Evolutionary conservation across 169 alveolate species (phyloP).

Genomic region (Plasmodium reichenowi): DNA sequence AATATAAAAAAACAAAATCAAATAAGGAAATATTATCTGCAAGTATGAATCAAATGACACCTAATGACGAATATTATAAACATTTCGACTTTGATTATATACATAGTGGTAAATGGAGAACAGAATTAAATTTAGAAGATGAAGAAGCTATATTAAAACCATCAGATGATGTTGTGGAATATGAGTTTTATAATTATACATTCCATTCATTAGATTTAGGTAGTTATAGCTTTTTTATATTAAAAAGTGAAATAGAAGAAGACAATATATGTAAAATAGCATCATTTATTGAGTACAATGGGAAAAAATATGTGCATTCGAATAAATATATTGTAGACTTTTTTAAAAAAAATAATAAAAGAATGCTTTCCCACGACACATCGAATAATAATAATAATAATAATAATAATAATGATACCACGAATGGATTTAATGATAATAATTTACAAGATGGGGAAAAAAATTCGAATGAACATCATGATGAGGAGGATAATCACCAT

Average conservation of each 20-base stretch:
- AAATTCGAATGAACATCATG: neutral
- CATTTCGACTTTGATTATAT: constrained; percentile 56
- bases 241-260: constrained; percentile 54
- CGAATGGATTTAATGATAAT: neutral
- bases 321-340: constrained; percentile 40
- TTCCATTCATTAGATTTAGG: constrained; percentile 47
- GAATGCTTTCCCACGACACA: constrained; percentile 35
- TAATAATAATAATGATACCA: neutral
- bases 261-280: constrained; percentile 61
- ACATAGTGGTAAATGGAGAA: constrained; percentile 74
- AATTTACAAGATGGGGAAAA: neutral
- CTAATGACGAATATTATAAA: constrained; percentile 13
- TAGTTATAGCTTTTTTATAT: constrained; percentile 44
- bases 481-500: neutral
- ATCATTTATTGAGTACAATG: constrained; percentile 58
- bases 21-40: neutral
- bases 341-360: constrained; percentile 49
- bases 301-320: constrained; percentile 57
- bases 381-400: neutral
- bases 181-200: constrained; percentile 72
- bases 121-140: constrained; percentile 39
- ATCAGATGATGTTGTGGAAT: constrained; percentile 61
- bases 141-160: constrained; percentile 62
- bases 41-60: constrained; percentile 17
- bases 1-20: constrained; percentile 34